Base-by-base conservation (phyloP, 2,329 filamentous ascomycete genomes). In the Stemphylium lycopersici region DNA sequence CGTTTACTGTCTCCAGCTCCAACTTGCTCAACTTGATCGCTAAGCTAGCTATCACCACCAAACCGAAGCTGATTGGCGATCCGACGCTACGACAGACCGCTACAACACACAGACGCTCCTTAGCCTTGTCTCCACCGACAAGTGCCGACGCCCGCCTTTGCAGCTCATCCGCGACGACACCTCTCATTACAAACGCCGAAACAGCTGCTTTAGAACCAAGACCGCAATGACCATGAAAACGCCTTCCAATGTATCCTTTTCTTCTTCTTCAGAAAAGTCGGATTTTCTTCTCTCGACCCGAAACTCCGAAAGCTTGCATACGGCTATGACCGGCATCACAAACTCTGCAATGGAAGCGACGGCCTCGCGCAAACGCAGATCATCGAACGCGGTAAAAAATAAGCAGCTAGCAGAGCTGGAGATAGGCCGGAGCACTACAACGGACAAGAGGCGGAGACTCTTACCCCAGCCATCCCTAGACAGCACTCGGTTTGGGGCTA, bases 11-110 rank as follows among this genome's bases (percentile, higher is more conserved):
- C 42, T 26, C 32, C 20, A 12, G 42, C 39, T 20, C 15, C 48
- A n/a, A 13, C 31, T 50, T 24, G 16, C 15, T 56, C 31, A 20
- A 33, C 4, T 24, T 41, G 5, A 3, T 31, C n/a, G 12, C 24
- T 41, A 41, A 39, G 22, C 32, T 53, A 41, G 44, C 51, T 8
- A 29, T 43, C 47, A 56, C 43, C 34, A 37, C 16, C 10, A 15
- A 11, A 33, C 40, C 11, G 6, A 29, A 29, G 26, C 26, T 29
- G 8, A 11, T 29, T 29, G 26, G 26, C 7, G 10, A 11, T 11
- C 26, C 8, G 6, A 29, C 8, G 11, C 2, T 3, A 29, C 26
- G 26, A 29, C 2, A 29, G 26, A 29, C 10, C 8, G 6, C 26
- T 29, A 29, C 6, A 29, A 11, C 6, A 29, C 10, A 29, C 26